phyloP scores from a whole-genome alignment of 1,139 yeast species.

The Saccharomyces uvarum region DNA sequence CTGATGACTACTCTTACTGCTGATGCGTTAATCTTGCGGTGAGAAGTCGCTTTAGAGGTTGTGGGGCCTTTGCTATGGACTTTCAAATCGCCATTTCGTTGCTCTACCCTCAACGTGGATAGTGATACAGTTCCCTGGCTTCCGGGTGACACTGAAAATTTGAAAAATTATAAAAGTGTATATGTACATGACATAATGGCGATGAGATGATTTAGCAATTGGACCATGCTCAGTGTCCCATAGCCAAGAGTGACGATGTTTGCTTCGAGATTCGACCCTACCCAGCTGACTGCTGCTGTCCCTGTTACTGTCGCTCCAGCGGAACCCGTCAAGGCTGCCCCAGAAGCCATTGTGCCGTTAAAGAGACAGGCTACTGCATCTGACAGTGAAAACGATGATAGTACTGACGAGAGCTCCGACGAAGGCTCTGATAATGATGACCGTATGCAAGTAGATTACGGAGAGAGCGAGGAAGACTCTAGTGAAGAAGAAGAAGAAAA shows the following conservation, averaged over 20 bases:
- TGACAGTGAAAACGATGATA: conserved; percentile 11
- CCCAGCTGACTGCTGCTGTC: conserved; percentile 15
- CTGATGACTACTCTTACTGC: not conserved
- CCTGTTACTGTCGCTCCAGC: not conserved
- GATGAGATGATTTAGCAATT: not conserved
- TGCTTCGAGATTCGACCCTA: conserved; percentile 57
- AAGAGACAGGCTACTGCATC: conserved; percentile 7
- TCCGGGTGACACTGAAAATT: not conserved
- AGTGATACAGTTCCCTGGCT: not conserved
- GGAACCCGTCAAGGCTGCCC: not conserved
- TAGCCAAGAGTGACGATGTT: conserved; percentile 38
- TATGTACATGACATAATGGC: not conserved
- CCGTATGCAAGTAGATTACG: not conserved
- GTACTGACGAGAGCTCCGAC: conserved; percentile 14
- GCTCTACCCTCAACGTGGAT: not conserved
- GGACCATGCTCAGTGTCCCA: not conserved
- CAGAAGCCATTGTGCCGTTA: conserved; percentile 2
- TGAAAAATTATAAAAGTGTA: not conserved
- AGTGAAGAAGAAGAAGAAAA: conserved; percentile 6
- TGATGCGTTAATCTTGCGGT: not conserved
- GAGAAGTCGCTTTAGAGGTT: not conserved
- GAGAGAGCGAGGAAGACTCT: not conserved
- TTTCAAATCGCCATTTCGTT: not conserved
- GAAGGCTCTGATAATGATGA: not conserved
- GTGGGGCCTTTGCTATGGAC: not conserved